These are phyloP conservation scores for Puccinia polysora DNA, from an alignment of 1,284 basidiomycete genomes.

Conservation along the genomic window DNA sequence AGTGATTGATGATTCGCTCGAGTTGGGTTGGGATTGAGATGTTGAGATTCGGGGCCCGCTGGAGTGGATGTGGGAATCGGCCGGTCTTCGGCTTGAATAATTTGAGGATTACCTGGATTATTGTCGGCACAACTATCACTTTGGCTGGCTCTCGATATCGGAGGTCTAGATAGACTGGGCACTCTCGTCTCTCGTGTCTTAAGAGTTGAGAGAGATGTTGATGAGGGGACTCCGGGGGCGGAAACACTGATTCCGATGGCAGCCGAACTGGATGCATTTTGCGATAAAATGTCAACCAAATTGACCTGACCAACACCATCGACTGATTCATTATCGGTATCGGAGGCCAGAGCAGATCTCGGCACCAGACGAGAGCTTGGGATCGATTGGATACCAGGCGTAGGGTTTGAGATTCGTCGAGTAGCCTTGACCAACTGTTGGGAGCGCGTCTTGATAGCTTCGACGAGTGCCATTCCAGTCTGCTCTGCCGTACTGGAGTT, in stretches of 20 bases:
- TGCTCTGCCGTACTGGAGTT: neutral
- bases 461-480: conserved; percentile 13
- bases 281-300: conserved; percentile 23
- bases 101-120: no score
- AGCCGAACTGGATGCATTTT: neutral
- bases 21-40: no score
- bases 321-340: conserved; percentile 30
- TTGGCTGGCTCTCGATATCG: no score
- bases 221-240: no score
- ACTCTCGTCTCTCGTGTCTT: no score
- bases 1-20: no score
- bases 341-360: conserved; percentile 26
- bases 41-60: no score
- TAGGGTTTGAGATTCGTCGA: conserved; percentile 10
- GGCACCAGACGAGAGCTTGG: conserved; percentile 28
- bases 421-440: conserved; percentile 13
- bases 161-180: no score
- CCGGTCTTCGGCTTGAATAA: no score
- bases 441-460: conserved; percentile 20
- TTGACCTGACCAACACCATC: conserved; percentile 18
- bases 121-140: no score
- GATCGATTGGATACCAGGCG: neutral
- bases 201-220: no score
- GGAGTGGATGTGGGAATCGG: no score
- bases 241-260: neutral